Evolutionary conservation across 164 flowering plant genomes (phyloP), one percentile per base, ranked within the genome.

Genomic region (Liriodendron chinense): DNA sequence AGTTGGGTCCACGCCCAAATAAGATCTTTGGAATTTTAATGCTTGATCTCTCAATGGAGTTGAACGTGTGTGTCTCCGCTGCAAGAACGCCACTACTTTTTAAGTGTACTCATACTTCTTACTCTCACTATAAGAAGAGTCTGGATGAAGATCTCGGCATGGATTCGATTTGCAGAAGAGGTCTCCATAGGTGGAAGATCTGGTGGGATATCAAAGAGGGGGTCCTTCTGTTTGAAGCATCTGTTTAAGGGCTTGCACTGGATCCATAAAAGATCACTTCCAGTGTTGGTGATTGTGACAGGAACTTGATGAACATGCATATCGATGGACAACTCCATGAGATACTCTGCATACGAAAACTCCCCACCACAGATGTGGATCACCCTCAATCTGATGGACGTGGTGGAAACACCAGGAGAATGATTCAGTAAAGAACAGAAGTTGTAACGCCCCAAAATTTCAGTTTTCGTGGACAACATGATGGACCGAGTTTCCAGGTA

Each of bases 221-320:
- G 94, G 2, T 87, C 84, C 1, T 90, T 61, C 50, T 89, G 93
- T 12, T 84, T 73, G 48, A 67, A 91, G 72, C 97, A 93, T 1
- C 86, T 34, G 0, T 67, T 47, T 72, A 94, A 91, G 20, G 98
- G 97, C 80, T 85, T 70, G 82, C 97, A 95, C 28, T 95, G 94
- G 0, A 94, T 89, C 98, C 98, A 95, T 1, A 88, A 84, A 57
- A 95, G 77, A 72, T 95, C 98, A 68, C 98, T 95, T 0, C 98
- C 98, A 0, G 97, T 92, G 78, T 93, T 98, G 80, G 91, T 65
- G 6, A 93, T 85, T 0, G 94, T 93, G 0, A 81, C n/a, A n/a
- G 65, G 78, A 76, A 84, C 1, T 80, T 49, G 70, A 75, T 1
- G 94, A n/a, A n/a, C 82, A 2, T 97, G 98, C 0, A 90, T 89